Conservation (phyloP, 495 filamentous ascomycete genomes). For the Apiosordaria backusii region DNA sequence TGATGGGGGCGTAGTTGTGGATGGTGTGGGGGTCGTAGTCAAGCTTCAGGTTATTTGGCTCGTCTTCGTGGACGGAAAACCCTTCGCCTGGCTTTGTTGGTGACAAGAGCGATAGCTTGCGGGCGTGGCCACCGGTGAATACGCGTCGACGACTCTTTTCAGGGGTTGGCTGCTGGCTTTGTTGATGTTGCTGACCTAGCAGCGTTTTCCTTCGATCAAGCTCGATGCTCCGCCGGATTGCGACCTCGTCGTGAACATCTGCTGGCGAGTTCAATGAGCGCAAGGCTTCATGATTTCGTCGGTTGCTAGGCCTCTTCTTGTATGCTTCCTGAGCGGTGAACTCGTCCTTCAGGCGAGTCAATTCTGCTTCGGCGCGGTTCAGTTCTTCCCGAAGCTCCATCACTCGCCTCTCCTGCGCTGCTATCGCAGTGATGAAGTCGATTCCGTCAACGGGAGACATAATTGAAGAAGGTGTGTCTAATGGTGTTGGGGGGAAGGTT, state of each 20-base stretch:
- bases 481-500: constrained; percentile 47
- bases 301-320: constrained; percentile 64
- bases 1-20: constrained; percentile 22
- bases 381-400: constrained; percentile 90
- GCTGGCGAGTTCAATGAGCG: constrained; percentile 35
- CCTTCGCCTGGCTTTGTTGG: constrained; percentile 43
- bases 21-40: constrained; percentile 6
- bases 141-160: constrained; percentile 45
- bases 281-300: constrained; percentile 53
- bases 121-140: constrained; percentile 58
- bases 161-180: constrained; percentile 44
- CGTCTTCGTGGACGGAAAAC: constrained; percentile 31
- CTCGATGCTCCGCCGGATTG: constrained; percentile 43
- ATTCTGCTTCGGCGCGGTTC: constrained; percentile 69
- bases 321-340: constrained; percentile 73
- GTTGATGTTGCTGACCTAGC: constrained; percentile 47
- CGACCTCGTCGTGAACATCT: constrained; percentile 37
- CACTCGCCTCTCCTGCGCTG: constrained; percentile 88
- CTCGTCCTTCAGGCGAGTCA: constrained; percentile 74
- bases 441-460: constrained; percentile 62
- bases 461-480: constrained; percentile 36
- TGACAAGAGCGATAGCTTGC: constrained; percentile 82
- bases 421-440: constrained; percentile 82
- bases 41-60: constrained; percentile 12
- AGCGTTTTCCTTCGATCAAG: constrained; percentile 60